Evolutionary conservation across 1,284 basidiomycete species (phyloP).

Genomic region (Anthracocystis setariae): DNA sequence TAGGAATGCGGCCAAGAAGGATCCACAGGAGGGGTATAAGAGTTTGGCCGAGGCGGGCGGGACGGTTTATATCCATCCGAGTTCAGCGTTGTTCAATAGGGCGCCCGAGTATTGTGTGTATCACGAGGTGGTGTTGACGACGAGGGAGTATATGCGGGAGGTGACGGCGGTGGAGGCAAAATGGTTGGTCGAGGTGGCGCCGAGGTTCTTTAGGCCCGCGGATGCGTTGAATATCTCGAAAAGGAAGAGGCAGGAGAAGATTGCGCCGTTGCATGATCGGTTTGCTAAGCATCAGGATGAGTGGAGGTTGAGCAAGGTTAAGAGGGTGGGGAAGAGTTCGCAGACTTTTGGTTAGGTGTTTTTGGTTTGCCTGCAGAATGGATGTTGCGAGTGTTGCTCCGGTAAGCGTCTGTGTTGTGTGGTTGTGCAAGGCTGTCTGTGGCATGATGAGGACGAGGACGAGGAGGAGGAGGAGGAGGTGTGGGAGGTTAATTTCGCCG

Average conservation of each 20-base stretch:
- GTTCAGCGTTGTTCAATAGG: conserved; percentile 94
- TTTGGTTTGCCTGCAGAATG: neutral
- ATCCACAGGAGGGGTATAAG: conserved; percentile 78
- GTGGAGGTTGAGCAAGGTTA: conserved; percentile 52
- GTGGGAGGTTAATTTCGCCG: neutral
- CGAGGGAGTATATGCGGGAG: conserved; percentile 87
- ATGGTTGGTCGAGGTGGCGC: conserved; percentile 97
- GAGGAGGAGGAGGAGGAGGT: neutral
- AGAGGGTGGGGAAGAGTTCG: conserved; percentile 42
- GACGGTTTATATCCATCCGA: conserved; percentile 96
- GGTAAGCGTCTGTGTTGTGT: neutral
- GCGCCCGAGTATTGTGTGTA: conserved; percentile 81
- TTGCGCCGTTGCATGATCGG: conserved; percentile 79
- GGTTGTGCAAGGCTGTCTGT: too few relatives aligned
- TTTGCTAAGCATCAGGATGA: conserved; percentile 57
- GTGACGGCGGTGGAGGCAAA: conserved; percentile 97
- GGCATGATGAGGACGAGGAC: too few relatives aligned
- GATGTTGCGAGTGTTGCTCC: too few relatives aligned
- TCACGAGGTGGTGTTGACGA: conserved; percentile 79
- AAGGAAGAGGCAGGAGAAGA: conserved; percentile 95
- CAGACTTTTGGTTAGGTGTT: conserved; percentile 46
- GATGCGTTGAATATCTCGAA: conserved; percentile 96
- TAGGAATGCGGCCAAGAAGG: conserved; percentile 75
- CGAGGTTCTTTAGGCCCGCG: conserved; percentile 96
- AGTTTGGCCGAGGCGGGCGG: conserved; percentile 85